Conservation (phyloP, 257 asterid species). For the Orobanche coerulescens region DNA sequence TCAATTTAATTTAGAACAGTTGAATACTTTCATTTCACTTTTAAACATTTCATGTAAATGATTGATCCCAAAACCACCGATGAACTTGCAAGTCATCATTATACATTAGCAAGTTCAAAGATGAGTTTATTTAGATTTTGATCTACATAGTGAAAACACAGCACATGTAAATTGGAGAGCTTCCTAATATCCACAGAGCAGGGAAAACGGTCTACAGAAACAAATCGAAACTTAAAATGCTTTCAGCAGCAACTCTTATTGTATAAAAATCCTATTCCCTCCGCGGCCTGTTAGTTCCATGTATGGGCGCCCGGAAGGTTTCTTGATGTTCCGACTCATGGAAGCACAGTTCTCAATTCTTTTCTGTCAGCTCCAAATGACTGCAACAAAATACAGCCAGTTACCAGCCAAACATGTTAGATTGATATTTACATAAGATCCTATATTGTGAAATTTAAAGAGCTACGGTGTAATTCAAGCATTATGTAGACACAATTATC, state of each 20-base stretch:
- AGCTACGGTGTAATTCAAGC: background rate
- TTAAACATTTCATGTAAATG: no score
- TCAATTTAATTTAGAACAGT: no score
- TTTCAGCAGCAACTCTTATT: slow-evolving; percentile 28
- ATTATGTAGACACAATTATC: background rate
- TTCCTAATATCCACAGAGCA: no score
- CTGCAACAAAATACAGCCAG: slow-evolving; percentile 37
- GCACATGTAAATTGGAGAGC: no score
- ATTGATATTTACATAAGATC: background rate
- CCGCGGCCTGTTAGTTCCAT: slow-evolving; percentile 29
- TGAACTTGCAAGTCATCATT: no score
- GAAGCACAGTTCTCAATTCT: slow-evolving; percentile 69
- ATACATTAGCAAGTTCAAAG: no score
- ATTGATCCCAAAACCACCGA: no score
- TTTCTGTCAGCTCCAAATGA: slow-evolving; percentile 82
- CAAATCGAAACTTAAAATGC: slow-evolving; percentile 17
- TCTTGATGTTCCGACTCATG: slow-evolving; percentile 34
- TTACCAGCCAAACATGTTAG: background rate
- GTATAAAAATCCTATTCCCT: slow-evolving; percentile 12
- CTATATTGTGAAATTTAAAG: background rate
- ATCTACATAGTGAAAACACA: no score
- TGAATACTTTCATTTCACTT: no score
- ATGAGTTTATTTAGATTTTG: no score
- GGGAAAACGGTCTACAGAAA: no score
- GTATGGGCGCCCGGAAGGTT: background rate